phyloP scores from a whole-genome alignment of 768 basidiomycete genomes.

The Dendrothele bispora region DNA sequence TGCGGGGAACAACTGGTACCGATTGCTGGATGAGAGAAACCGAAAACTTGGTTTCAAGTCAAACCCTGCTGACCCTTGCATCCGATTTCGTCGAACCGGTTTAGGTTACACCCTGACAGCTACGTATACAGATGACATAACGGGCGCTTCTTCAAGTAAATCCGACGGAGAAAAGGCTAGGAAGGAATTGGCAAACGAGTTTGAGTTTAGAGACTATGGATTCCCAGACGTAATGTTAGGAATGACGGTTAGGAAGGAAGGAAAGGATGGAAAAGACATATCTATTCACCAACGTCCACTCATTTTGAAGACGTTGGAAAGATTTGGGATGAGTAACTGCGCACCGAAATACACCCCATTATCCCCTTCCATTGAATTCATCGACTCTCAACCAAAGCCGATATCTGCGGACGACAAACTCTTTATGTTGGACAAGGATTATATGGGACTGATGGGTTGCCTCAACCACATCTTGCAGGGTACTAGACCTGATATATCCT shows the following conservation, averaged over 20 bases:
- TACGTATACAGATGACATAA: background rate
- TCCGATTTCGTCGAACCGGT: background rate
- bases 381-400: background rate
- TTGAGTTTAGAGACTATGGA: slow-evolving; percentile 2
- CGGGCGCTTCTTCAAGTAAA: background rate
- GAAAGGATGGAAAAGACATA: background rate
- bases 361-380: too few relatives aligned
- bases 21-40: background rate
- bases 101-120: background rate
- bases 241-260: background rate
- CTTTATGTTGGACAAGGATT: background rate
- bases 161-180: background rate
- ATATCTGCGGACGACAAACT: background rate
- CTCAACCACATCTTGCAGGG: background rate
- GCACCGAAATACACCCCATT: background rate
- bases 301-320: background rate
- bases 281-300: background rate
- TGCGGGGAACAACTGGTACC: background rate
- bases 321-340: background rate
- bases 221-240: background rate
- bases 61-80: background rate
- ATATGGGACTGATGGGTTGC: background rate
- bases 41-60: background rate
- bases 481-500: background rate
- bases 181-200: background rate